These are phyloP conservation scores for Arthrobotrys pseudoclavata DNA, from an alignment of 2,329 filamentous ascomycete genomes.

Conservation along the genomic window DNA sequence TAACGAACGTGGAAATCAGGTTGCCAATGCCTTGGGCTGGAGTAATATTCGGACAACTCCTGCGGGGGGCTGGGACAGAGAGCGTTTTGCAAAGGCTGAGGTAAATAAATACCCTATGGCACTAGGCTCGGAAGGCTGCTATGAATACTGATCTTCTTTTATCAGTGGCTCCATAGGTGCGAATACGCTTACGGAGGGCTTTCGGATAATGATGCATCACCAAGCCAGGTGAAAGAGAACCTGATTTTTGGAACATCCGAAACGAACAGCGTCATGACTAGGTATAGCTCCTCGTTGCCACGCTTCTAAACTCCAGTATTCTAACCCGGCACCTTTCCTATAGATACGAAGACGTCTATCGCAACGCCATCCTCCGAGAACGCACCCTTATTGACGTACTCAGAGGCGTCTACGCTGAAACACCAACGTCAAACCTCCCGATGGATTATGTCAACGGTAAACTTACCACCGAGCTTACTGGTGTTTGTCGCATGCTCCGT, in stretches of 20 bases:
- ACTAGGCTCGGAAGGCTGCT: not conserved
- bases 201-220: not conserved
- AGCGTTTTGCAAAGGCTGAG: conserved; percentile 25
- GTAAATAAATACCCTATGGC: not conserved
- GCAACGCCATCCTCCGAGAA: conserved; percentile 18
- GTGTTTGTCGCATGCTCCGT: not conserved
- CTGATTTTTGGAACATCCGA: conserved; percentile 35
- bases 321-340: not conserved
- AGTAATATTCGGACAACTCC: not conserved
- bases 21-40: conserved; percentile 7
- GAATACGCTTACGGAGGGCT: conserved; percentile 19
- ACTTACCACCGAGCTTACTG: not conserved
- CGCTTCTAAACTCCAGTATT: not conserved
- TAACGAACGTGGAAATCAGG: not conserved
- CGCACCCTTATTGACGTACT: conserved; percentile 1
- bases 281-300: not conserved
- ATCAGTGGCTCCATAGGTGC: conserved; percentile 19
- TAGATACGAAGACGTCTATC: conserved; percentile 27
- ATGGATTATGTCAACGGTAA: not conserved
- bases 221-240: conserved; percentile 22
- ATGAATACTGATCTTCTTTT: not conserved
- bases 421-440: not conserved
- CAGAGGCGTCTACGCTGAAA: not conserved
- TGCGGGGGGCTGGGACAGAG: conserved; percentile 2
- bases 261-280: conserved; percentile 32